Base-by-base conservation (phyloP, 768 basidiomycete genomes). In the Leccinum aurantiacum region DNA sequence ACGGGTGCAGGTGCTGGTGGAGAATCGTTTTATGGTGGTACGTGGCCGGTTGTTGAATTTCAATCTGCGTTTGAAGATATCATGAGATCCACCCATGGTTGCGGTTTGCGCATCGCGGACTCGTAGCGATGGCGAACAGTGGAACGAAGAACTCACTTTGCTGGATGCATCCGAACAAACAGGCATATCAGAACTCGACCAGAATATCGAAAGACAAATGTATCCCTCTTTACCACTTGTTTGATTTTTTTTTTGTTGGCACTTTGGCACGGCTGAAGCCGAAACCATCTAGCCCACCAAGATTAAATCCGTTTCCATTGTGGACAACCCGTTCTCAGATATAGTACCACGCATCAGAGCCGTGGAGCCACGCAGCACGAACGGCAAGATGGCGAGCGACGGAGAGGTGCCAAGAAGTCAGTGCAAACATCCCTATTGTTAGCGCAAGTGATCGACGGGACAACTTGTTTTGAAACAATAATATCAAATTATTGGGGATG, bases 261-360 rank as follows among this genome's bases (percentile, higher is more conserved):
- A 25, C 13, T 27, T 27, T 27, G 25, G 25, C 25, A 27, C 25
- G 25, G 25, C 59, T 65, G 48, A 64, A 52, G 17, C 9, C 1
- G 11, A 24, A 11, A 4, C n/a, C 11, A 19, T 53, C 0, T 65
- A 95, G 93, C 64, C 94, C 97, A 3, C 95, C 96, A 95, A 90
- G 71, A 96, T 98, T 71, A 89, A 87, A 66, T 83, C 83, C 2
- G 81, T 96, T 29, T 84, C 88, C 10, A 90, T 99, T 54, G 70
- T 93, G 31, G 94, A 97, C 56, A 96, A 98, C 69, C 96, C 97
- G 0, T 98, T 97, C 71, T 84, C 89, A 56, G 95, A 98, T 69
- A 97, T 98, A 63, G 83, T 95, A 38, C 96, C 96, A 5, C 88
- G 97, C 24, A 99, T 98, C 61, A 99, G 96, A 1, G 94, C 2